A percentile compares a stretch with the other conserved stretches of the same genome.
Evolutionary conservation across 2,329 filamentous ascomycete species (phyloP).

Genomic region (Pochonia chlamydosporia): DNA sequence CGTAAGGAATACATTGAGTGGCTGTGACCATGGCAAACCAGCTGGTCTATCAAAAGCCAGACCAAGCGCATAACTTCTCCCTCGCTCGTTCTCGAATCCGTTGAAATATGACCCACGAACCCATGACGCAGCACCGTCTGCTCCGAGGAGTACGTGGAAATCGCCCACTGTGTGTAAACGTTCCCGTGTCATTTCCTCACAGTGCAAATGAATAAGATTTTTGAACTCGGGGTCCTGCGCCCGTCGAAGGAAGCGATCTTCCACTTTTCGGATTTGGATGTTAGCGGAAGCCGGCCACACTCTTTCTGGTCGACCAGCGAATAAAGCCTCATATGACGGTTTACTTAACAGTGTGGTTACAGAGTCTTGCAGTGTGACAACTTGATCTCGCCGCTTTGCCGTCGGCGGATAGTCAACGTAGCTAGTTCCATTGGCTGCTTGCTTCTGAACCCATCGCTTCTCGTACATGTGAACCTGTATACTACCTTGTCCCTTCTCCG

Average conservation of each 20-base stretch:
- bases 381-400: conserved; percentile 26
- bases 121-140: conserved; percentile 30
- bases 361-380: conserved; percentile 29
- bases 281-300: conserved; percentile 32
- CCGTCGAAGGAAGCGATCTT: conserved; percentile 27
- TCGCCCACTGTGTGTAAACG: conserved; percentile 24
- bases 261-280: conserved; percentile 32
- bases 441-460: conserved; percentile 22
- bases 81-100: conserved; percentile 27
- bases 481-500: conserved; percentile 24
- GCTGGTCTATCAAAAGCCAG: conserved; percentile 26
- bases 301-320: conserved; percentile 24
- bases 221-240: conserved; percentile 26
- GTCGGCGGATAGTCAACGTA: conserved; percentile 23
- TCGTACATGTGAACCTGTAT: conserved; percentile 30
- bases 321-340: conserved; percentile 22
- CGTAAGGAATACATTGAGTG: conserved; percentile 30
- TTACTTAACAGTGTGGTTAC: conserved; percentile 24
- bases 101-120: conserved; percentile 26
- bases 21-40: conserved; percentile 27
- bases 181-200: conserved; percentile 23
- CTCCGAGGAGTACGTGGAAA: conserved; percentile 29
- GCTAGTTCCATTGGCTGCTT: conserved; percentile 11
- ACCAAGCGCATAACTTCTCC: conserved; percentile 27
- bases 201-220: conserved; percentile 25